These are phyloP conservation scores for Saccharomycopsis sp. DNA, from an alignment of 805 yeast species.

Conservation along the genomic window DNA sequence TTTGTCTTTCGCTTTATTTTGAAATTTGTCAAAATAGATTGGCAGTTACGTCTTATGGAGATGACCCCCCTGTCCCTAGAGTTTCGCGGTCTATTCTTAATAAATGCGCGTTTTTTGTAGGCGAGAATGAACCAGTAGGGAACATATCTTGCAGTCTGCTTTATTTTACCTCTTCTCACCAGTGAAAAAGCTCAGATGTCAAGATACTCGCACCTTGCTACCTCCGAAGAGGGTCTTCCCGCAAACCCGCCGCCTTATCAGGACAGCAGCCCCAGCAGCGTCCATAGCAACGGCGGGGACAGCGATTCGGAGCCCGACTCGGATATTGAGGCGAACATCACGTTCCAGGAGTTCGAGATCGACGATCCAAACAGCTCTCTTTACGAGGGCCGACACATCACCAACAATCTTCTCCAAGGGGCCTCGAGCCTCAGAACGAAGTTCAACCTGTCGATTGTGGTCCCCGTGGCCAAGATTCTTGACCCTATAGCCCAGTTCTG, in stretches of 20 bases:
- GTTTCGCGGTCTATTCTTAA: too few relatives aligned
- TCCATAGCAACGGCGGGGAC: neutral
- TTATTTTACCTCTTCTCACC: neutral
- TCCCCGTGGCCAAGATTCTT: constrained; percentile 36
- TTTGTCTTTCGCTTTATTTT: neutral
- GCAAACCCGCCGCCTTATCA: constrained; percentile 1
- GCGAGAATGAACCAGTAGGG: neutral
- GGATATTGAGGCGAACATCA: constrained; percentile 8
- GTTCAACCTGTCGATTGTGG: constrained; percentile 29
- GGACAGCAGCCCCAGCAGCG: neutral
- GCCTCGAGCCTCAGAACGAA: constrained; percentile 11
- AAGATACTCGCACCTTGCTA: neutral
- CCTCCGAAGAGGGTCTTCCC: neutral
- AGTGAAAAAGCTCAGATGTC: neutral
- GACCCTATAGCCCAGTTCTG: constrained; percentile 42
- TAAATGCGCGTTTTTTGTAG: too few relatives aligned
- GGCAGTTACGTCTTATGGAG: neutral
- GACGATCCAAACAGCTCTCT: constrained; percentile 30
- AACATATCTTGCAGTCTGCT: neutral
- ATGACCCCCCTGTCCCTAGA: too few relatives aligned
- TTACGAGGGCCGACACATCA: constrained; percentile 5
- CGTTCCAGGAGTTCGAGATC: constrained; percentile 35
- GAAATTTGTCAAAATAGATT: neutral
- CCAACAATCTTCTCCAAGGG: constrained; percentile 21
- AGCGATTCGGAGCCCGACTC: neutral